phyloP scores from a whole-genome alignment of 495 filamentous ascomycete species.

The Elaphomyces granulatus region DNA sequence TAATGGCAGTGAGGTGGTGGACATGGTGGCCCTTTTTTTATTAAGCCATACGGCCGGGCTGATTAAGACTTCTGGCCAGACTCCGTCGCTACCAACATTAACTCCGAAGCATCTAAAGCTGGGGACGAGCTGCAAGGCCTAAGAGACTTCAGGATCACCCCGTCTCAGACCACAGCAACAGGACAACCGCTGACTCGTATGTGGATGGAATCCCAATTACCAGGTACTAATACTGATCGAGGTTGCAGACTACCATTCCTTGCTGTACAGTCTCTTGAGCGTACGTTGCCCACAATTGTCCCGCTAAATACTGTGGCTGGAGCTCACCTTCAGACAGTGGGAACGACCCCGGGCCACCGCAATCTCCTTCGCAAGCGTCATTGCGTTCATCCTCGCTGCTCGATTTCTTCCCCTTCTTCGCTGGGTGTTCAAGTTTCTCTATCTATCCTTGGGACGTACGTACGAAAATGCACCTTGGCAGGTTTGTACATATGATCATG shows the following conservation, averaged over 20 bases:
- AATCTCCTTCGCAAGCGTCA: constrained; percentile 59
- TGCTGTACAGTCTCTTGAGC: constrained; percentile 81
- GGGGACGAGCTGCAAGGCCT: constrained; percentile 60
- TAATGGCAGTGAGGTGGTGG: too few relatives aligned
- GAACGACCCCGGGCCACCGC: constrained; percentile 66
- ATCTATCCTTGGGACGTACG: constrained; percentile 47
- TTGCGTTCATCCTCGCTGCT: constrained; percentile 72
- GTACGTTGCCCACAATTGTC: constrained; percentile 27
- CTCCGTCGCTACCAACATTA: constrained; percentile 68
- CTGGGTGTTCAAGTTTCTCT: constrained; percentile 77
- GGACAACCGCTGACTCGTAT: constrained; percentile 77
- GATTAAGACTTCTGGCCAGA: not conserved
- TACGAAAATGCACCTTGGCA: not conserved
- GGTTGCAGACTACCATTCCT: constrained; percentile 68
- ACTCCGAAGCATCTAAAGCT: constrained; percentile 57
- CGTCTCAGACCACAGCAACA: constrained; percentile 53
- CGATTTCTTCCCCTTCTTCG: constrained; percentile 83
- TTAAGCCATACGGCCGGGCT: not conserved
- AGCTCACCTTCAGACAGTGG: constrained; percentile 34
- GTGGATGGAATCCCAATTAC: constrained; percentile 10
- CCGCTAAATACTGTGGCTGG: constrained; percentile 14
- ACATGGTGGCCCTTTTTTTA: not conserved
- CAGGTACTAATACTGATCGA: constrained; percentile 1
- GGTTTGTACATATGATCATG: not conserved
- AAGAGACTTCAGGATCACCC: constrained; percentile 52